These are phyloP conservation scores for Plasmodium gallinaceum DNA, from an alignment of 169 alveolate species.

Conservation along the genomic window DNA sequence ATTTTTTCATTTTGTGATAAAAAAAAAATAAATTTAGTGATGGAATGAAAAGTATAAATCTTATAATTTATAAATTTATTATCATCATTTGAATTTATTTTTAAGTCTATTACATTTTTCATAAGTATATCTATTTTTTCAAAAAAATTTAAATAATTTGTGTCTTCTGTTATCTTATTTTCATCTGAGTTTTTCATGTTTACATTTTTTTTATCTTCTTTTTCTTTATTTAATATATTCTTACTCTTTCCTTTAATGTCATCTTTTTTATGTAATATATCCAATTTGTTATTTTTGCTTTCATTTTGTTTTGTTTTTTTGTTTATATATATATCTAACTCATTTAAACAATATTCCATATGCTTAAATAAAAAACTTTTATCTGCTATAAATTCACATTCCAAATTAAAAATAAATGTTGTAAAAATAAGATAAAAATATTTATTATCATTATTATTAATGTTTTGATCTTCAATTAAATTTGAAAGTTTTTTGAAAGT, in stretches of 20 bases:
- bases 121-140: slow-evolving; percentile 48
- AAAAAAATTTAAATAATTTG: not conserved
- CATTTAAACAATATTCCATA: slow-evolving; percentile 6
- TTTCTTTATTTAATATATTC: not conserved
- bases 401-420: slow-evolving; percentile 48
- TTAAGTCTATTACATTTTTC: slow-evolving; percentile 24
- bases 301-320: not conserved
- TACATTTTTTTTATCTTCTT: not conserved
- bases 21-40: slow-evolving; percentile 17
- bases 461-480: not conserved
- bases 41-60: slow-evolving; percentile 6
- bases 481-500: not conserved
- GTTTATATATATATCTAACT: not conserved
- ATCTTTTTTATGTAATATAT: not conserved
- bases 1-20: slow-evolving; percentile 9
- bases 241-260: not conserved
- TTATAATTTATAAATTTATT: slow-evolving; percentile 4
- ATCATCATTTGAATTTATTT: slow-evolving; percentile 1
- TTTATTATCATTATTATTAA: not conserved
- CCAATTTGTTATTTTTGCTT: not conserved
- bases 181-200: not conserved
- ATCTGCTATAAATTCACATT: slow-evolving; percentile 12
- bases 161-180: not conserved
- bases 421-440: slow-evolving; percentile 26
- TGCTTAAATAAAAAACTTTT: not conserved